Evolutionary conservation across 768 basidiomycete species (phyloP).

Genomic region (Austroboletus festivus): DNA sequence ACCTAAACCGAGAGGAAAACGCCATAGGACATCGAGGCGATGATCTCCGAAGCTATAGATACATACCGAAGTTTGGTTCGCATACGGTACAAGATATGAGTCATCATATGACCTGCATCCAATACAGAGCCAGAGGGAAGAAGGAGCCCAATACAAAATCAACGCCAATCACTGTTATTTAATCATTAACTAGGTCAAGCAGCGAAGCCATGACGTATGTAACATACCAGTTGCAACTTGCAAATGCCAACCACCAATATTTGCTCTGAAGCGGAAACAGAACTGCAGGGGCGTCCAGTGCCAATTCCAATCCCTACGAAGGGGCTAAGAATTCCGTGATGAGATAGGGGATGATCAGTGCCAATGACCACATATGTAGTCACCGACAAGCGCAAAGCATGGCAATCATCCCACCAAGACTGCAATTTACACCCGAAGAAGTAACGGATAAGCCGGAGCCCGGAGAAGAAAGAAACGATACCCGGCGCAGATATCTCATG

Average conservation of each 20-base stretch:
- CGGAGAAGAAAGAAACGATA: slow-evolving; percentile 83
- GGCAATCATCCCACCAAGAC: slow-evolving; percentile 61
- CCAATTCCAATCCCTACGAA: slow-evolving; percentile 86
- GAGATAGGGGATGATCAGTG: slow-evolving; percentile 5
- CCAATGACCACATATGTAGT: neutral
- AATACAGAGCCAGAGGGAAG: slow-evolving; percentile 80
- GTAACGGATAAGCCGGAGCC: slow-evolving; percentile 80
- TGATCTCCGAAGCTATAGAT: slow-evolving; percentile 61
- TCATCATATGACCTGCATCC: slow-evolving; percentile 61
- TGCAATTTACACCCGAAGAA: slow-evolving; percentile 73
- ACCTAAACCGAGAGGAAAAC: slow-evolving; percentile 81
- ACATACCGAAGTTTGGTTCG: neutral
- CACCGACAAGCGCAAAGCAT: slow-evolving; percentile 81
- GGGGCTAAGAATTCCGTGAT: slow-evolving; percentile 48
- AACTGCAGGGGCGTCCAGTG: slow-evolving; percentile 88
- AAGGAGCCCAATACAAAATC: slow-evolving; percentile 80
- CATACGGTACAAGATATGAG: no score
- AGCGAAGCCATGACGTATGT: neutral
- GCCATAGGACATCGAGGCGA: slow-evolving; percentile 86
- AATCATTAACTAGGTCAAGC: neutral
- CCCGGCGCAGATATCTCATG: slow-evolving; percentile 72
- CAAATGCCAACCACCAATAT: slow-evolving; percentile 85
- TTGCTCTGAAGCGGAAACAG: slow-evolving; percentile 85
- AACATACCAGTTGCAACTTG: slow-evolving; percentile 82
- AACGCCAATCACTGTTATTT: slow-evolving; percentile 82